Base-by-base conservation (phyloP, 371 early-diverging fungal genomes). In the Chytridium lagenaria region DNA sequence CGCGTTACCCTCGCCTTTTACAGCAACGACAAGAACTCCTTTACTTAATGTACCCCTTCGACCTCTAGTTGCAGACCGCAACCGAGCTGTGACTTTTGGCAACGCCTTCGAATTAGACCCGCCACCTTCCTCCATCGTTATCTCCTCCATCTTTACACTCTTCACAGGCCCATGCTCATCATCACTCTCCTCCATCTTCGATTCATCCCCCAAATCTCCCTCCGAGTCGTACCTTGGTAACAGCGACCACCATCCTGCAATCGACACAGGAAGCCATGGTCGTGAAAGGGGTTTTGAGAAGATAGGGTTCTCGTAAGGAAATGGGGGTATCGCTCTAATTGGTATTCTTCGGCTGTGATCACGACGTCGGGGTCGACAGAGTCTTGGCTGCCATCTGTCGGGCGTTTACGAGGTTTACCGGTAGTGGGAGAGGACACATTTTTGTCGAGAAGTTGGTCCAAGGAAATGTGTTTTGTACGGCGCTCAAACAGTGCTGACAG, bases 231-330 rank as follows among this genome's bases (percentile, higher is more conserved):
- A 66, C 50, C 59, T 23, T 57, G 75, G 72, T 16, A 72, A 55
- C 37, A 65, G 30, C 5, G 37, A 39, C 78, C 76, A 73, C 65
- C 67, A 70, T 23, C 52, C 68, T 15, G 81, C 81, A n/a, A 81
- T 63, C 16, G 72, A 28, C 1, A 75, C 67, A 36, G 79, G 79
- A 12, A 81, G 51, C 81, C 81, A 81, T 1, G 81, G 81, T 61
- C 76, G 36, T 36, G 77, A 67, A 30, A 82, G 36, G 5, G 79
- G 77, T 51, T 74, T 76, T 52, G 74, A 71, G 36, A 82, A 74
- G 1, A 77, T 61, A n/a, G 82, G 82, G 55, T 82, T 82, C 28
- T 68, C 12, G 70, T 82, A 82, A 12, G 63, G 73, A 1, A 71
- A 12, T 44, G 68, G 19, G 79, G 74, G 51, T 78, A 74, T 31